Evolutionary conservation across 73 alveolate species (phyloP).

Genomic region (Paramecium pentaurelia): DNA sequence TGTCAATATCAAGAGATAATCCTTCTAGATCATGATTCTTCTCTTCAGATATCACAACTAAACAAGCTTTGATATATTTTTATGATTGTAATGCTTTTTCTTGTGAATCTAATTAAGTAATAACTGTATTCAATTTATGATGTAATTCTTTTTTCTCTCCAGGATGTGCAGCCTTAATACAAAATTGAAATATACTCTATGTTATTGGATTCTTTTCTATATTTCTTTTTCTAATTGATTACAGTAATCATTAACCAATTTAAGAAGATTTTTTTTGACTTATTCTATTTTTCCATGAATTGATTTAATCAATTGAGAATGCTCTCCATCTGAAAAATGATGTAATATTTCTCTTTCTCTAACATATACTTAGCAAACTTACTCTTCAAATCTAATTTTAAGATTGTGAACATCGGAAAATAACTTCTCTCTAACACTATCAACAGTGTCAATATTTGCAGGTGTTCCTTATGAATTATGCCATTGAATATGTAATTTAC

Average conservation of each 20-base stretch:
- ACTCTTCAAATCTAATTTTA: constrained; percentile 11
- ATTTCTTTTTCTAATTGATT: neutral
- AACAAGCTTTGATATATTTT: constrained; percentile 32
- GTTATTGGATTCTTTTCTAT: neutral
- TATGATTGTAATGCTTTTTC: neutral
- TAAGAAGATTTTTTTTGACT: neutral
- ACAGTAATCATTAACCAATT: neutral
- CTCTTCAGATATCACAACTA: constrained; percentile 16
- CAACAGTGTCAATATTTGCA: neutral
- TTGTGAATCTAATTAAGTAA: neutral
- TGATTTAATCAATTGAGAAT: neutral
- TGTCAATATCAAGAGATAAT: neutral
- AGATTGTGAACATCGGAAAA: neutral
- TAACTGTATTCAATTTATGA: neutral
- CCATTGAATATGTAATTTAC: constrained; percentile 10
- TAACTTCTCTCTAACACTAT: neutral
- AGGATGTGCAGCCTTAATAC: neutral
- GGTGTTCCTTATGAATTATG: constrained; percentile 12
- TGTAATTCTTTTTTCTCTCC: constrained; percentile 35
- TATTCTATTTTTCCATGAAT: constrained; percentile 3
- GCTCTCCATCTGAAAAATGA: constrained; percentile 29
- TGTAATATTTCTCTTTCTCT: constrained; percentile 31
- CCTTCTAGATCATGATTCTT: constrained; percentile 31
- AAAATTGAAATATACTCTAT: neutral
- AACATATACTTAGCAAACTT: neutral